phyloP scores from a whole-genome alignment of 495 filamentous ascomycete species.

The Chaetomium tenue region DNA sequence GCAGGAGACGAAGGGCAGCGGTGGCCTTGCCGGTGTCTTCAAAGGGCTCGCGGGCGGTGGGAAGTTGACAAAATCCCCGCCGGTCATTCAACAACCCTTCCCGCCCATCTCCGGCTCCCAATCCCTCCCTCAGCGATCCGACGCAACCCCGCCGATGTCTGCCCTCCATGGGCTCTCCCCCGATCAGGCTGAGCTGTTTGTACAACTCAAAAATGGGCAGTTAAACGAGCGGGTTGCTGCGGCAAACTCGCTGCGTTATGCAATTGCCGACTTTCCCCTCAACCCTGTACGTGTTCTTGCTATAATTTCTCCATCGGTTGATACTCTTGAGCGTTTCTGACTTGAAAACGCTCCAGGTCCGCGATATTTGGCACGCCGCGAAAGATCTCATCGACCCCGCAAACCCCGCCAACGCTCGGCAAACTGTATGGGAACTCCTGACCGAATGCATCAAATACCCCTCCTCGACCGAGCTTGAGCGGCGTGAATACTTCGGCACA shows the following conservation, averaged over 20 bases:
- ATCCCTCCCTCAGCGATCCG: conserved; percentile 36
- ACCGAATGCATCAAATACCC: conserved; percentile 61
- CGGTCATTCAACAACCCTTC: conserved; percentile 30
- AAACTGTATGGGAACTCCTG: conserved; percentile 61
- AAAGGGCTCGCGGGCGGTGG: conserved; percentile 52
- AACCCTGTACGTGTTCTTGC: conserved; percentile 43
- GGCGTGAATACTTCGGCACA: conserved; percentile 61
- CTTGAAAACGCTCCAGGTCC: conserved; percentile 29
- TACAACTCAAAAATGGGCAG: conserved; percentile 47
- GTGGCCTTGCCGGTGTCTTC: conserved; percentile 57
- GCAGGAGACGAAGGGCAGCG: conserved; percentile 47
- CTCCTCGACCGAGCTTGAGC: conserved; percentile 61
- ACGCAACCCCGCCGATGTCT: conserved; percentile 25
- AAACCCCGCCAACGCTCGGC: conserved; percentile 53
- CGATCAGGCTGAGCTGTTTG: conserved; percentile 46
- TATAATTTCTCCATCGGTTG: not conserved
- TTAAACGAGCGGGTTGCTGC: conserved; percentile 53
- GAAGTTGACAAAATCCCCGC: conserved; percentile 46
- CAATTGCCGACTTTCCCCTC: conserved; percentile 57
- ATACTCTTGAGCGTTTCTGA: conserved; percentile 11
- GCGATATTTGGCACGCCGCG: conserved; percentile 61
- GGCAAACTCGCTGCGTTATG: conserved; percentile 53
- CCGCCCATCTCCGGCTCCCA: conserved; percentile 26
- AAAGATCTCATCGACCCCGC: conserved; percentile 61
- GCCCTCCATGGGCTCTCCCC: conserved; percentile 38